phyloP scores from a whole-genome alignment of 2,329 filamentous ascomycete species.

The Alternaria sp. region DNA sequence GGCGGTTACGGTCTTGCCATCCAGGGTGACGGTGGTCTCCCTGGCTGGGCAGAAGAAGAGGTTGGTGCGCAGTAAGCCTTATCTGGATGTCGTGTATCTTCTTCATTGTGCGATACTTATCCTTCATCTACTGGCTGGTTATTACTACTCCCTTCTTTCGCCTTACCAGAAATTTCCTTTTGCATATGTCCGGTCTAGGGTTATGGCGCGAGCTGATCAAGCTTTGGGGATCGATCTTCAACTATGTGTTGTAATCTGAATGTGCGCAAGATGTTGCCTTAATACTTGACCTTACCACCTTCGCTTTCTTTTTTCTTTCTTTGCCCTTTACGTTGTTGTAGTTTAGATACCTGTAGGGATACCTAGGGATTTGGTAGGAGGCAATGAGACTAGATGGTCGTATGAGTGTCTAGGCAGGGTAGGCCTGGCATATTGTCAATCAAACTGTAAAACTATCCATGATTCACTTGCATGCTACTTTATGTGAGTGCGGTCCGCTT shows the following conservation, averaged over 20 bases:
- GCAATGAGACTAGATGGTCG: conserved; percentile 10
- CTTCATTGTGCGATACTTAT: conserved; percentile 43
- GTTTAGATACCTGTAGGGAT: conserved; percentile 35
- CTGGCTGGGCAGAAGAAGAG: conserved; percentile 70
- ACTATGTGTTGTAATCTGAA: conserved; percentile 33
- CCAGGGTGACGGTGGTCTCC: conserved; percentile 62
- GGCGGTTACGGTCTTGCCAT: conserved; percentile 66
- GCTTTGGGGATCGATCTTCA: conserved; percentile 17
- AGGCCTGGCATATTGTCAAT: conserved; percentile 4
- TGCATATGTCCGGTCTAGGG: conserved; percentile 13
- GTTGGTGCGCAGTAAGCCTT: conserved; percentile 58
- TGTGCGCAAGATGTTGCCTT: conserved; percentile 13
- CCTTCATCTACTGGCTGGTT: conserved; percentile 32
- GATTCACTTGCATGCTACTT: neutral
- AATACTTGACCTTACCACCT: conserved; percentile 26
- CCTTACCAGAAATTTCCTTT: conserved; percentile 2
- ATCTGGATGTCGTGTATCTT: conserved; percentile 18
- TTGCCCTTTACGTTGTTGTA: conserved; percentile 17
- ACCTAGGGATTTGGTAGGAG: conserved; percentile 13
- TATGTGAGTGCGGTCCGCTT: neutral
- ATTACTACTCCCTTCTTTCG: conserved; percentile 12
- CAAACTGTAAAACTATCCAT: conserved; percentile 2
- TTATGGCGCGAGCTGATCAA: conserved; percentile 16
- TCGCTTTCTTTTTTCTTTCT: conserved; percentile 20
- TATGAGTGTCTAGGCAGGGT: conserved; percentile 5